Percentiles rank a stretch among this genome's conserved stretches.
These are phyloP conservation scores for Seiridium cupressi DNA, from an alignment of 2,329 filamentous ascomycete genomes.

Conservation along the genomic window DNA sequence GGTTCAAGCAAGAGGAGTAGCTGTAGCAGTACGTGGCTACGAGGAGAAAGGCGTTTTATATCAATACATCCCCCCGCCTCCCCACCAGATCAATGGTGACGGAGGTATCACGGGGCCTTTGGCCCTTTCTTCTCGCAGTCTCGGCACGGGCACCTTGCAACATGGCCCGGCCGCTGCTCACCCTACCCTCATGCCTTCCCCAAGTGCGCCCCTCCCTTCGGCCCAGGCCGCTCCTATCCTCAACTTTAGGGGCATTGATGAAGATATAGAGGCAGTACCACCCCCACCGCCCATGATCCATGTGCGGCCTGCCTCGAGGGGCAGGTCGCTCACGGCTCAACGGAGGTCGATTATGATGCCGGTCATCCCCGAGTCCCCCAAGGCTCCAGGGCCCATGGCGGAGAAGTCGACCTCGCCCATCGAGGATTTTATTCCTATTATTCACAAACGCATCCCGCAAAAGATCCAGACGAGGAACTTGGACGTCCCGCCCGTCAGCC, in stretches of 20 bases:
- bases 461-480: slow-evolving; percentile 13
- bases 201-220: slow-evolving; percentile 15
- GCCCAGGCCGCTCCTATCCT: slow-evolving; percentile 17
- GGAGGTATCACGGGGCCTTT: neutral
- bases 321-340: slow-evolving; percentile 5
- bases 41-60: slow-evolving; percentile 10
- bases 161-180: slow-evolving; percentile 15
- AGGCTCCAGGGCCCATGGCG: neutral
- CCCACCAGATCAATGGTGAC: neutral
- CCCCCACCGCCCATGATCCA: slow-evolving; percentile 17
- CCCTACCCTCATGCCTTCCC: slow-evolving; percentile 12
- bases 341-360: slow-evolving; percentile 10
- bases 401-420: slow-evolving; percentile 4
- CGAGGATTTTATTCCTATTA: slow-evolving; percentile 25
- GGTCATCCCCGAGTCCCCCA: slow-evolving; percentile 11
- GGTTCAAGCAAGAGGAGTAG: slow-evolving; percentile 7
- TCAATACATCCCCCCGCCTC: slow-evolving; percentile 5
- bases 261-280: slow-evolving; percentile 17
- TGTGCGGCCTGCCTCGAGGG: slow-evolving; percentile 4
- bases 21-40: neutral
- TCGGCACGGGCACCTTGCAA: slow-evolving; percentile 7
- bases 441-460: slow-evolving; percentile 18
- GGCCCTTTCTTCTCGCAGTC: slow-evolving; percentile 4
- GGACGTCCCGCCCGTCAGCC: slow-evolving; percentile 18
- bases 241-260: slow-evolving; percentile 15